Evolutionary conservation across 2,329 filamentous ascomycete genomes (phyloP).

Genomic region (Talaromyces sp.): DNA sequence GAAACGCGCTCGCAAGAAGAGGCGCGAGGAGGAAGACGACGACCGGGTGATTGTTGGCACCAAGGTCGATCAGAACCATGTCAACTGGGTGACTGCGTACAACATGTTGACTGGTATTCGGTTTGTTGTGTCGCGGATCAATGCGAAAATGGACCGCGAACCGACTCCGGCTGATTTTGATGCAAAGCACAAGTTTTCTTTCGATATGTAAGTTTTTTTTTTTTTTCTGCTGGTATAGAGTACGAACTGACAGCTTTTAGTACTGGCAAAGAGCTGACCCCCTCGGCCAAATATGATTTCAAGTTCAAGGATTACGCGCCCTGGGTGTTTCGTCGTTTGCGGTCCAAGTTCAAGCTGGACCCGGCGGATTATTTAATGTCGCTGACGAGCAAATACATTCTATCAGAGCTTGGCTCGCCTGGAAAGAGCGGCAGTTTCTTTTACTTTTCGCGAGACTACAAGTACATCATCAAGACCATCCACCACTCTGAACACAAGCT

Average conservation of each 20-base stretch:
- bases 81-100: constrained; percentile 96
- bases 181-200: constrained; percentile 94
- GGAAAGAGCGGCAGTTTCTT: constrained; percentile 99
- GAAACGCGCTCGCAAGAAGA: constrained; percentile 80
- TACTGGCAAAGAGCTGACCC: constrained; percentile 93
- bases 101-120: constrained; percentile 99
- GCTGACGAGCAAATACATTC: constrained; percentile 94
- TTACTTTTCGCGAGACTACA: constrained; percentile 98
- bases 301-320: constrained; percentile 99
- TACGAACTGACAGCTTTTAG: constrained; percentile 43
- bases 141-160: constrained; percentile 90
- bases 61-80: constrained; percentile 95
- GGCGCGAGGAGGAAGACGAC: constrained; percentile 87
- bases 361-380: constrained; percentile 98
- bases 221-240: not conserved
- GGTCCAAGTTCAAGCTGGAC: constrained; percentile 81
- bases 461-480: constrained; percentile 99
- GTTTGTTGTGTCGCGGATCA: constrained; percentile 91
- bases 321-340: constrained; percentile 94
- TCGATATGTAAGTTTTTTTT: constrained; percentile 74
- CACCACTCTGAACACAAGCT: constrained; percentile 73
- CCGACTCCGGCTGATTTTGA: constrained; percentile 89
- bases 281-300: constrained; percentile 98
- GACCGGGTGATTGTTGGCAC: constrained; percentile 85
- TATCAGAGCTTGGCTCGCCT: constrained; percentile 93